Evolutionary conservation across 106 monocot species (phyloP), one percentile per base, ranked within the genome.

Genomic region (Alisma plantagoaquatica): DNA sequence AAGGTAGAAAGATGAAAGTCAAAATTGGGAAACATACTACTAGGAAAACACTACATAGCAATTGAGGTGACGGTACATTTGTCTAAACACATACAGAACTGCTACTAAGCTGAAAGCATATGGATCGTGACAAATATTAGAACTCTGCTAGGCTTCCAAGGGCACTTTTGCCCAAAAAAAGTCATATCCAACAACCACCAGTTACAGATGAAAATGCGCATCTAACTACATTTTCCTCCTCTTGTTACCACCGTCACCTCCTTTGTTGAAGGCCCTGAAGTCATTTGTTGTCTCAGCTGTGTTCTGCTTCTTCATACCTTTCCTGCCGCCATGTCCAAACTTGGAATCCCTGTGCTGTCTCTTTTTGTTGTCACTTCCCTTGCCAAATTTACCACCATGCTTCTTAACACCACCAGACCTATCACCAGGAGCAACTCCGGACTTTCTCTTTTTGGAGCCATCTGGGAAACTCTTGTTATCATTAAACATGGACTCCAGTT

Each of bases 221-320:
- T n/a, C n/a, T n/a, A n/a, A n/a, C n/a, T n/a, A n/a, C n/a, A n/a
- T 25, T 43, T 44, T 58, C 50, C 51, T 72, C 29, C 59, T 65
- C 51, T 65, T 72, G n/a, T 58, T 72, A 0, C 15, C 51, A 0
- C 19, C 16, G 5, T 23, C 29, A 29, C 57, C 61, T 20, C 70
- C 70, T 47, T 72, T 73, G 66, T 83, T 77, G 28, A 87, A 83
- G 43, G 53, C 64, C 51, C 64, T 72, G 8, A 75, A 51, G 46
- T 87, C 83, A 67, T 80, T 63, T 0, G 87, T 93, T 0, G 87
- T 83, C 57, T 87, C 87, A 9, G 87, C 80, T 53, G 79, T 75
- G 53, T 93, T 93, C 60, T 93, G 87, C 43, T 93, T 93, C 71
- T 68, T 93, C 71, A 77, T 17, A 7, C 82, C 92, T 43, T 93